Evolutionary conservation across 2,329 filamentous ascomycete species (phyloP).

Genomic region (Tolypocladium ovalisporum): DNA sequence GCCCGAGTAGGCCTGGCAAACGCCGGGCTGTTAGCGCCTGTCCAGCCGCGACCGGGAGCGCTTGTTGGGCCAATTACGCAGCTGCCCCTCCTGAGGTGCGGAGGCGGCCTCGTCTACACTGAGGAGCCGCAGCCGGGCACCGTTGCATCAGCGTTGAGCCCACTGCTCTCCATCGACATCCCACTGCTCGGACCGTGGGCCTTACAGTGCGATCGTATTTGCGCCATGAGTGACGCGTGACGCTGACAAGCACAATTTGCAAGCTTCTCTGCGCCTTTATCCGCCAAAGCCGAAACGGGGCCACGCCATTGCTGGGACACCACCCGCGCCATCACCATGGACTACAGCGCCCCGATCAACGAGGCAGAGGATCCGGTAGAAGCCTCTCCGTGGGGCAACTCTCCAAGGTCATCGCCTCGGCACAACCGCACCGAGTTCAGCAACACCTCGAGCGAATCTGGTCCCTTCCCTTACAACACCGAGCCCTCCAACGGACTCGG

Average conservation of each 20-base stretch:
- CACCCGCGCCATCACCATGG: slow-evolving; percentile 31
- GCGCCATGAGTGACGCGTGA: slow-evolving; percentile 4
- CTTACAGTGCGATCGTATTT: background rate
- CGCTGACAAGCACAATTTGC: background rate
- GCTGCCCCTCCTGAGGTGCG: background rate
- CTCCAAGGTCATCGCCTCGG: slow-evolving; percentile 38
- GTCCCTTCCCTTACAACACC: slow-evolving; percentile 33
- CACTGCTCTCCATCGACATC: background rate
- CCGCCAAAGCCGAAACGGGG: background rate
- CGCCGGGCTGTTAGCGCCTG: background rate
- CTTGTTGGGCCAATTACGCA: slow-evolving; percentile 5
- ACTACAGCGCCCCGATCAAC: slow-evolving; percentile 45
- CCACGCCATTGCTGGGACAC: slow-evolving; percentile 9
- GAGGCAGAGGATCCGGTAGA: slow-evolving; percentile 42
- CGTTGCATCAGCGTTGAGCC: background rate
- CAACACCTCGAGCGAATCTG: slow-evolving; percentile 26
- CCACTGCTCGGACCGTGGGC: background rate
- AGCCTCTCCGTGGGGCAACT: slow-evolving; percentile 45
- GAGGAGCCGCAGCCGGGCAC: background rate
- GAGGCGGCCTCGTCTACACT: background rate
- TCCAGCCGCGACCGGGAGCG: slow-evolving; percentile 10
- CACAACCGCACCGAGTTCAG: slow-evolving; percentile 33
- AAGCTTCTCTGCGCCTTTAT: background rate
- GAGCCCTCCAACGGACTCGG: slow-evolving; percentile 32
- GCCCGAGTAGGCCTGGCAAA: slow-evolving; percentile 17